Evolutionary conservation across 331 rosid species (phyloP), one percentile per base, ranked within the genome.

Genomic region (Pyrus hybrid): DNA sequence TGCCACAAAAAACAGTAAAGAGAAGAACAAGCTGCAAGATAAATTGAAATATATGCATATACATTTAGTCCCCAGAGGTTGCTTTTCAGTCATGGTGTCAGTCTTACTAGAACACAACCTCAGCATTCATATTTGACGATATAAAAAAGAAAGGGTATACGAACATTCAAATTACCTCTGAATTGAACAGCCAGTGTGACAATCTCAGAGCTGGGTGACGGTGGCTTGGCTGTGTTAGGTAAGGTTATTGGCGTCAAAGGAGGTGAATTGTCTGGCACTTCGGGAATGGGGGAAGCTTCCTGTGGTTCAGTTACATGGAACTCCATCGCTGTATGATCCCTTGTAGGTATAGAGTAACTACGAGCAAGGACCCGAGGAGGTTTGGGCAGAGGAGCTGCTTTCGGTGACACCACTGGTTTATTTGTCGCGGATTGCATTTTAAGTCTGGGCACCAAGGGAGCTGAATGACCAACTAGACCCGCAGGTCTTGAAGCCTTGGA

Each of bases 291-390:
- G 75, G 84, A 78, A 58, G 87, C 74, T 80, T 90, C 90, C 69
- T 62, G 83, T 37, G 82, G 83, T 75, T 83, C 82, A 18, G 86
- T 60, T 60, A 63, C 82, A 45, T 78, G 86, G 70, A 84, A 81
- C 66, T 80, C 89, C 67, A 75, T 78, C 64, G 49, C 88, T 85
- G 87, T 87, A 70, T 84, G 73, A 75, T 88, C 81, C 74, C 89
- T 86, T 21, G 95, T 88, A n/a, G 97, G 99, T 77, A 92, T 89
- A 71, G 99, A 95, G 83, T 86, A 87, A 82, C 99, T 92, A 62
- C 97, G 98, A 65, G 86, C 54, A 70, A 92, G 82, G 63, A 77
- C 76, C 78, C 75, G 93, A 53, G 97, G 94, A 75, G 99, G 99
- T 29, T 33, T 81, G 76, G 98, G 97, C 77, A 95, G 79, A 33